These are phyloP conservation scores for Dacryopinax spathularia DNA, from an alignment of 768 basidiomycete genomes.

Conservation along the genomic window DNA sequence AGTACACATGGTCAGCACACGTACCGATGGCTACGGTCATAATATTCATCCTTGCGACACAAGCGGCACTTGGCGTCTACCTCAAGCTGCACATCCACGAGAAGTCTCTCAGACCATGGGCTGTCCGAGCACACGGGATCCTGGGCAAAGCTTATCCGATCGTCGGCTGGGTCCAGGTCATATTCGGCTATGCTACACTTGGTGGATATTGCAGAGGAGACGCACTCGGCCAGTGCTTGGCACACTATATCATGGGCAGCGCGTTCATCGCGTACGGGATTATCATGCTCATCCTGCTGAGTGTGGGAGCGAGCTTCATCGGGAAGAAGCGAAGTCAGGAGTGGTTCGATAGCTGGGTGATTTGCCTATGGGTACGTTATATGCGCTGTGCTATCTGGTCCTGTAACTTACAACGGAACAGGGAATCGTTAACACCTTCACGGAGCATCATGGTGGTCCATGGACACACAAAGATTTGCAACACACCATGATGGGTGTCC, in stretches of 20 bases:
- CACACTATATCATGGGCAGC: constrained; percentile 81
- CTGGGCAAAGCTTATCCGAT: constrained; percentile 74
- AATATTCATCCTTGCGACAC: constrained; percentile 47
- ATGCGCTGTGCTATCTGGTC: no score
- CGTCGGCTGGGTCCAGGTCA: constrained; percentile 76
- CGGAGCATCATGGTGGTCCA: constrained; percentile 62
- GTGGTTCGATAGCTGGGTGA: constrained; percentile 25
- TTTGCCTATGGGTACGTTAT: constrained; percentile 22
- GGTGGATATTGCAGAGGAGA: constrained; percentile 69
- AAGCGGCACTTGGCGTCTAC: constrained; percentile 67
- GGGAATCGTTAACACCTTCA: constrained; percentile 74
- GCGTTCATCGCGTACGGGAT: constrained; percentile 80
- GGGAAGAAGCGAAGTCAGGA: constrained; percentile 23
- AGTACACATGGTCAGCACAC: constrained; percentile 62
- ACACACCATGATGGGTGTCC: constrained; percentile 65
- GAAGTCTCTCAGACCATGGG: constrained; percentile 52
- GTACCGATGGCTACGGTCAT: constrained; percentile 49
- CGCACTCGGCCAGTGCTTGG: constrained; percentile 69
- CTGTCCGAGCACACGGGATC: constrained; percentile 56
- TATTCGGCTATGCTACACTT: constrained; percentile 67
- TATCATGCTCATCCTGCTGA: constrained; percentile 63
- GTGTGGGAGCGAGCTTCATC: constrained; percentile 63
- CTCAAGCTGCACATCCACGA: constrained; percentile 87
- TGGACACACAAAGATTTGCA: constrained; percentile 95
- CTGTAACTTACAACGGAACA: neutral